Evolutionary conservation across 768 basidiomycete genomes (phyloP), one percentile per base, ranked within the genome.

Genomic region (Calvatia gigantea): DNA sequence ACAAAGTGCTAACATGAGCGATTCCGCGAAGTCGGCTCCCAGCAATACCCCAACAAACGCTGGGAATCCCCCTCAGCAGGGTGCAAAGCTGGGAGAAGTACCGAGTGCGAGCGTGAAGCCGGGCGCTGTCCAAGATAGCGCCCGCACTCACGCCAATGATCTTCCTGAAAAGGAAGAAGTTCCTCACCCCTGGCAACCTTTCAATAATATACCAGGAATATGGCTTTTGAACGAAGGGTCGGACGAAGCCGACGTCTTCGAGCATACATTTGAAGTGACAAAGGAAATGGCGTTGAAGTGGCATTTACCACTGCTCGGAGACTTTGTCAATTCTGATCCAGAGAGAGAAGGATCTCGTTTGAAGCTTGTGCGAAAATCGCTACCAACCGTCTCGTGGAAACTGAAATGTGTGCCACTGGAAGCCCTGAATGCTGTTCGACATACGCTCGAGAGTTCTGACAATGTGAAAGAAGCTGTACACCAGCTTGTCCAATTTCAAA

Each of bases 121-220:
- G 29, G 21, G 17, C 12, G 9, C n/a, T 7, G 9, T 23, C 6
- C 1, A 17, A 14, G 25, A 21, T 35, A 21, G 21, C 15, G 25
- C 27, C 3, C 33, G 33, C 9, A 27, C 1, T 32, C 51, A 43
- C 6, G 28, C 27, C 15, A 41, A 17, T 19, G 29, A 19, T 19
- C 17, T 11, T 17, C n/a, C 41, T 21, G 17, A 42, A 21, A 42
- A 42, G 21, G 41, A 4, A 28, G 37, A 43, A 19, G 17, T n/a
- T 6, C 19, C 12, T 21, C 39, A 15, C 15, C 7, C 37, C 6
- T 49, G 45, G 46, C 31, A 42, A 35, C 67, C 72, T 7, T 73
- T 68, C 54, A 64, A 72, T 51, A 62, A 67, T 56, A 65, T 77
- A 27, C 76, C 76, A 46, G 76, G 75, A 5, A 51, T 78, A 6